phyloP scores from a whole-genome alignment of 2,329 filamentous ascomycete genomes.

The Diplodia intermedia region DNA sequence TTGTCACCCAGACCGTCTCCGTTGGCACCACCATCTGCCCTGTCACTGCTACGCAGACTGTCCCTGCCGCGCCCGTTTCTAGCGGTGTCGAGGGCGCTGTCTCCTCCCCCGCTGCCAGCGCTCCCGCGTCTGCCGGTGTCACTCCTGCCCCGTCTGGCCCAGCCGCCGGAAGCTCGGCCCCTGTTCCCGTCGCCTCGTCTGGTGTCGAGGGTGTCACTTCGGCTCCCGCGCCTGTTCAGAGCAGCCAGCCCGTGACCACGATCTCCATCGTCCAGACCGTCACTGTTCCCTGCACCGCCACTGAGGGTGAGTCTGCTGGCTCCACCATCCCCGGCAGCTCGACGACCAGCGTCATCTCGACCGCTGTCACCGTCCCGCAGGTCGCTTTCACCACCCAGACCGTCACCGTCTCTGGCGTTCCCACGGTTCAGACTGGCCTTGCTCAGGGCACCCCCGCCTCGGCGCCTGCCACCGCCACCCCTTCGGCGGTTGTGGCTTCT shows the following conservation, averaged over 20 bases:
- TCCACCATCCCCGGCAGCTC: conserved; percentile 42
- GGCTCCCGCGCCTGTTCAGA: conserved; percentile 14
- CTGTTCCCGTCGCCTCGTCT: conserved; percentile 1
- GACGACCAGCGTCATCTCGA: conserved; percentile 45
- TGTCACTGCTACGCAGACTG: conserved; percentile 34
- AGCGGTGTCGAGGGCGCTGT: conserved; percentile 17
- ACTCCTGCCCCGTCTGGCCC: conserved; percentile 31
- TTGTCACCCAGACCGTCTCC: conserved; percentile 21
- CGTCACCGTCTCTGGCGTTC: conserved; percentile 41
- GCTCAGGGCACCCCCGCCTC: conserved; percentile 46
- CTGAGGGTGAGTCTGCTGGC: conserved; percentile 40
- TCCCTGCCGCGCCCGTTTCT: conserved; percentile 24
- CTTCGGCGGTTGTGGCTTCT: not conserved
- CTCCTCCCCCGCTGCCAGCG: conserved; percentile 23
- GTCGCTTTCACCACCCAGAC: conserved; percentile 53
- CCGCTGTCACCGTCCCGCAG: conserved; percentile 55
- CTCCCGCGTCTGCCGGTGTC: conserved; percentile 36
- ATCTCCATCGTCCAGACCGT: conserved; percentile 50
- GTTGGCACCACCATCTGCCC: conserved; percentile 34
- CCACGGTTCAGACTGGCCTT: conserved; percentile 45
- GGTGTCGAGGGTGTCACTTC: conserved; percentile 16
- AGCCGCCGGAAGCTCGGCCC: conserved; percentile 3
- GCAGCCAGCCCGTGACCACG: conserved; percentile 45
- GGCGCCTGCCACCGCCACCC: conserved; percentile 37
- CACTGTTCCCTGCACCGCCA: conserved; percentile 48